Conservation (phyloP, 2,329 filamentous ascomycete species). For the Hypoxylon sp. region DNA sequence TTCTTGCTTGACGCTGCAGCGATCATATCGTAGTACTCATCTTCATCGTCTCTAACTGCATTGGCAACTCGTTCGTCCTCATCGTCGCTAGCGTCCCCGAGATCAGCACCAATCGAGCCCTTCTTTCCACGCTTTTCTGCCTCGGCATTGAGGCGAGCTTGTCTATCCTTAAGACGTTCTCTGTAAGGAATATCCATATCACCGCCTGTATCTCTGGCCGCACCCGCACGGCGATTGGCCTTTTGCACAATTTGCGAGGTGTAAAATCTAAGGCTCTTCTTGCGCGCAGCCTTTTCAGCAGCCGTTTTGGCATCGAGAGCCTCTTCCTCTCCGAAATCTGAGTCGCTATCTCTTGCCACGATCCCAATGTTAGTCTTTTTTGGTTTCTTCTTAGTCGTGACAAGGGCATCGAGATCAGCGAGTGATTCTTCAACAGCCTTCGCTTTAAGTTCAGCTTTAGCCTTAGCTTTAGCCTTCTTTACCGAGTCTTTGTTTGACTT, state of each 20-base stretch:
- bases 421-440: constrained; percentile 79
- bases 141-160: constrained; percentile 88
- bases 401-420: constrained; percentile 77
- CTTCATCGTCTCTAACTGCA: constrained; percentile 68
- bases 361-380: constrained; percentile 56
- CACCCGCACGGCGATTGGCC: constrained; percentile 84
- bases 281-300: constrained; percentile 88
- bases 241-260: constrained; percentile 98
- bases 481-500: constrained; percentile 48
- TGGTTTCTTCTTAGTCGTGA: constrained; percentile 62
- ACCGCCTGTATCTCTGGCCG: constrained; percentile 81
- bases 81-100: constrained; percentile 77
- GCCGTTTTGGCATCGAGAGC: constrained; percentile 82
- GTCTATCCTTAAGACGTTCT: constrained; percentile 88
- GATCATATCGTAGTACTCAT: constrained; percentile 93
- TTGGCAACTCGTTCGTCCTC: constrained; percentile 71
- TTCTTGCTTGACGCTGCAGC: constrained; percentile 78
- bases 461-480: constrained; percentile 58
- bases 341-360: constrained; percentile 70
- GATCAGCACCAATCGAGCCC: constrained; percentile 73
- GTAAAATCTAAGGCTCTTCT: constrained; percentile 96
- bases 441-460: constrained; percentile 60
- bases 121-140: constrained; percentile 86
- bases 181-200: constrained; percentile 89
- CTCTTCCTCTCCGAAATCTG: constrained; percentile 95